These are phyloP conservation scores for Sextonia rubra DNA, from an alignment of 164 flowering plant species.

Conservation along the genomic window DNA sequence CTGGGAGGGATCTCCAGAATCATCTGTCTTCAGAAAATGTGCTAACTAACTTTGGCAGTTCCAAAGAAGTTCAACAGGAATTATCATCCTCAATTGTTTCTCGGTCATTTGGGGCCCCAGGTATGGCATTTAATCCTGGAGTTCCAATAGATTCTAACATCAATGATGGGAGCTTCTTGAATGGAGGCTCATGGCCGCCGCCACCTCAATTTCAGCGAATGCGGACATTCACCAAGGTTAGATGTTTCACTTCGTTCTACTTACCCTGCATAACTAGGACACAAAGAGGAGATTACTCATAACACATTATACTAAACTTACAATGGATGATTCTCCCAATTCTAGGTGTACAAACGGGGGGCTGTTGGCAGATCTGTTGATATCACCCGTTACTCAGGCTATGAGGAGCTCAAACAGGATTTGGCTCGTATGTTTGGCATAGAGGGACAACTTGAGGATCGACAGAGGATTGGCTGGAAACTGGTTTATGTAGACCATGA, in stretches of 20 bases:
- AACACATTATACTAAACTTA: neutral
- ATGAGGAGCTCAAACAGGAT: conserved; percentile 92
- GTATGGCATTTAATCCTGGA: conserved; percentile 54
- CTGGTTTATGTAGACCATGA: conserved; percentile 96
- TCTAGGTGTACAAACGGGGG: conserved; percentile 90
- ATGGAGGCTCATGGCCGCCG: conserved; percentile 59
- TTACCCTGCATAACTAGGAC: neutral
- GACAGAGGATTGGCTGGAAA: conserved; percentile 86
- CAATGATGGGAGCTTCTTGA: conserved; percentile 58
- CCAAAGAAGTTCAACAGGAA: conserved; percentile 75
- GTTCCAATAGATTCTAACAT: conserved; percentile 69
- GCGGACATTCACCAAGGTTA: conserved; percentile 90
- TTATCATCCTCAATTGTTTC: conserved; percentile 85
- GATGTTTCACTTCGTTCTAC: neutral
- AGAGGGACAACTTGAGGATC: conserved; percentile 94
- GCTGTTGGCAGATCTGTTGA: conserved; percentile 99
- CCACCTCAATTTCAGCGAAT: conserved; percentile 62
- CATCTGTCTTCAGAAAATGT: conserved; percentile 48
- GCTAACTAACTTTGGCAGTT: conserved; percentile 47
- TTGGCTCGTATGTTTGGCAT: conserved; percentile 96
- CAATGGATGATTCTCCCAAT: conserved; percentile 9
- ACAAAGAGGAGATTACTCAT: neutral
- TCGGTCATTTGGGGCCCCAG: conserved; percentile 91
- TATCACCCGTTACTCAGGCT: conserved; percentile 77
- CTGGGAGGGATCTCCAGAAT: conserved; percentile 58